Evolutionary conservation across 2,329 filamentous ascomycete genomes (phyloP).

Genomic region (Neopestalotiopsis clavispora): DNA sequence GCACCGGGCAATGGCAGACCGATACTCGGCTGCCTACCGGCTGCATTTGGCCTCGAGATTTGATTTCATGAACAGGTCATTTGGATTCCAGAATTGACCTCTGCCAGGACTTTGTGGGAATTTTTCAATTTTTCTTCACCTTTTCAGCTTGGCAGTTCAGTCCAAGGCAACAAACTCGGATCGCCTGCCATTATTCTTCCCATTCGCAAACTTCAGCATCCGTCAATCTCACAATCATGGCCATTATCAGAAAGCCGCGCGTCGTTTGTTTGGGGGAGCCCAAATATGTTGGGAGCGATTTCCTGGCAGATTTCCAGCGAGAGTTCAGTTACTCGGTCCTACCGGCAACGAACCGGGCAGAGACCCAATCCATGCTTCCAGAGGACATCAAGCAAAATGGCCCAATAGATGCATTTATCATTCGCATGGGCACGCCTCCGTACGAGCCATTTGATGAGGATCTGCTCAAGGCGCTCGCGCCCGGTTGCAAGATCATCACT

Average conservation of each 20-base stretch:
- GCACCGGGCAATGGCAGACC: too few species aligned
- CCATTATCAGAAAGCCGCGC: constrained; percentile 37
- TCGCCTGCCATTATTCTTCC: too few species aligned
- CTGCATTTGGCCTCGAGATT: too few species aligned
- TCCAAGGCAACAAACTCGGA: too few species aligned
- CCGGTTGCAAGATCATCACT: constrained; percentile 48
- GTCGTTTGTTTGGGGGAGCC: constrained; percentile 48
- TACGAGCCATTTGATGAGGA: constrained; percentile 55
- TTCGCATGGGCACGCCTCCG: constrained; percentile 53
- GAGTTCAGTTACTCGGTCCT: constrained; percentile 46
- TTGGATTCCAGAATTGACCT: too few species aligned
- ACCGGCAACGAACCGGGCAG: constrained; percentile 39
- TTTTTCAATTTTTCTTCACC: too few species aligned
- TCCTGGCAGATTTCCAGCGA: constrained; percentile 41
- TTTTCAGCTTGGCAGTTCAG: too few species aligned
- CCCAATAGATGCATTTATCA: constrained; percentile 51
- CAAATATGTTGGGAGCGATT: constrained; percentile 43
- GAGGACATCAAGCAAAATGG: constrained; percentile 40
- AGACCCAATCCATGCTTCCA: constrained; percentile 42
- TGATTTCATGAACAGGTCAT: too few species aligned
- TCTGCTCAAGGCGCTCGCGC: constrained; percentile 44
- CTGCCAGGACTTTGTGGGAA: too few species aligned
- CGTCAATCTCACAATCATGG: not conserved
- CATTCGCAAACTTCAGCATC: not conserved
- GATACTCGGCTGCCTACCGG: too few species aligned